These are phyloP conservation scores for Hyaloscypha hepaticicola DNA, from an alignment of 495 filamentous ascomycete genomes.

Conservation along the genomic window DNA sequence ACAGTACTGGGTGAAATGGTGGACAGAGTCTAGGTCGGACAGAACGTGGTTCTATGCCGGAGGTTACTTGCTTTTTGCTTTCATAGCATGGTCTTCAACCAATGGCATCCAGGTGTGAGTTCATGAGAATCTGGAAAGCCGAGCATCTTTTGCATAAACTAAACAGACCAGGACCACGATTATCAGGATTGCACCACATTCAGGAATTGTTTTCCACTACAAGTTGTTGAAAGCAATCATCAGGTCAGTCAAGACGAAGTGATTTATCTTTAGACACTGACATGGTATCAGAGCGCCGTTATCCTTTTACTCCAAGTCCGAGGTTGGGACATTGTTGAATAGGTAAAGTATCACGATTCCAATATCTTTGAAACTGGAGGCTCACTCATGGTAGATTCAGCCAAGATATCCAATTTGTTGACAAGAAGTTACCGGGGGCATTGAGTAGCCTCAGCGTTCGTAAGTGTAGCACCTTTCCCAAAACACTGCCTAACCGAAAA, in stretches of 20 bases:
- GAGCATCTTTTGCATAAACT: constrained; percentile 2
- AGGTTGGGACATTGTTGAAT: constrained; percentile 28
- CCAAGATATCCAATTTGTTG: constrained; percentile 28
- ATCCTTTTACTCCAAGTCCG: constrained; percentile 29
- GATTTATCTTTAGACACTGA: background rate
- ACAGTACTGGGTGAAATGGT: constrained; percentile 41
- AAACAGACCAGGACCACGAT: constrained; percentile 20
- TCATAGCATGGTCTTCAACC: constrained; percentile 48
- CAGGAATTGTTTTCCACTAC: constrained; percentile 25
- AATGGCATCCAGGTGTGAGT: constrained; percentile 27
- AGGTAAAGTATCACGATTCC: background rate
- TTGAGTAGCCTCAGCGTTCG: constrained; percentile 25
- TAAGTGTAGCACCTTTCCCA: constrained; percentile 14
- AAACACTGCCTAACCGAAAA: background rate
- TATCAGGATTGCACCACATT: constrained; percentile 28
- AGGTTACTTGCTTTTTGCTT: constrained; percentile 23
- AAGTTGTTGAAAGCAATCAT: constrained; percentile 24
- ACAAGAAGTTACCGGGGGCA: constrained; percentile 31
- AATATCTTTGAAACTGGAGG: background rate
- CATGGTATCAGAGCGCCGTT: constrained; percentile 26
- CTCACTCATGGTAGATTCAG: constrained; percentile 23
- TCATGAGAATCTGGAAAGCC: background rate
- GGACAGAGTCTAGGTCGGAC: constrained; percentile 31
- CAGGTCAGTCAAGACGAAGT: constrained; percentile 15
- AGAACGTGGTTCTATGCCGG: constrained; percentile 25